Base-by-base conservation (phyloP, 2,329 filamentous ascomycete genomes). In the Arthroderma uncinatum region DNA sequence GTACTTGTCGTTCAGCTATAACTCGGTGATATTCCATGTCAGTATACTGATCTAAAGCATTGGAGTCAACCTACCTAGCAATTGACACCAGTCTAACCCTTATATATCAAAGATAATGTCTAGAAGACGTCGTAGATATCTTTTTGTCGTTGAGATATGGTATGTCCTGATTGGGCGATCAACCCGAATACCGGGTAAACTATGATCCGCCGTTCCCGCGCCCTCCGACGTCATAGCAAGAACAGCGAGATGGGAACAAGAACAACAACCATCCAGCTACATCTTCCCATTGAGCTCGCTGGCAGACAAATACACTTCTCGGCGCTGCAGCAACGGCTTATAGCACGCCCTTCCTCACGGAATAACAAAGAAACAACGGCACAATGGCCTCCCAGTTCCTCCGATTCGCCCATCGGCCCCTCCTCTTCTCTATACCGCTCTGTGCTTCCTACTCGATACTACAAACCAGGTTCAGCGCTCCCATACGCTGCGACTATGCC, bases 401-500 rank as follows among this genome's bases (percentile, higher is more conserved):
- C 54, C 56, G 57, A 34, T 36, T 61, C 54, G 48, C 59, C 21
- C 40, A 57, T 36, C 61, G 64, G 39, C 59, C 62, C 9, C 57
- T 62, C 40, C 50, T 63, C 33, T 59, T 59, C 47, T 55, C 57
- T 34, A 58, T 62, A 30, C 59, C 68, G 30, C 58, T 73, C 42
- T 69, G 70, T 37, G 62, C 69, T 30, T 66, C 68, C 9, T 61
- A 73, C 39, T 64, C 67, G 55, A 56, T 72, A 53, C 65, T 72
- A 9, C 64, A 67, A 59, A 66, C 70, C 12, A 50, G 36, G 48
- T 52, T 55, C 48, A 21, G 66, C 44, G 39, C 64, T 33, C 67
- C 69, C 9, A 64, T 73, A 36, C 71, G 67, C 65, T 73, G 70
- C 60, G 67, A 74, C 59, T 74, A 70, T 28, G 57, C 56, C 2